Conservation (phyloP, 148 eudicot species). For the Mesembryanthemum crystallinum region DNA sequence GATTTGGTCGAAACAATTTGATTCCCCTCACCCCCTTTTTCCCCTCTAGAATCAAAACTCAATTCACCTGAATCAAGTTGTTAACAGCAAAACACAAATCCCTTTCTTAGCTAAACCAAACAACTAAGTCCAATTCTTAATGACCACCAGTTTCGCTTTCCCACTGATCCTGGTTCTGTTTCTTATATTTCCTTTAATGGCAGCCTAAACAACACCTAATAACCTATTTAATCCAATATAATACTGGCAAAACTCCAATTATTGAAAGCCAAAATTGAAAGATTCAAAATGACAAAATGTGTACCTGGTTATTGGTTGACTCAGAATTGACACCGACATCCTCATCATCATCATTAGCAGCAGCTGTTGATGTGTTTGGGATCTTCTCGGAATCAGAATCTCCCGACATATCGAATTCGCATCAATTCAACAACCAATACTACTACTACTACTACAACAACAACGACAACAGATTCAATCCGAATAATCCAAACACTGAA, state of each 20-base stretch:
- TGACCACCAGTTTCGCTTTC: neutral
- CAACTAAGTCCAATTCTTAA: neutral
- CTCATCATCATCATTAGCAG: constrained; percentile 13
- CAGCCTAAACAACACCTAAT: neutral
- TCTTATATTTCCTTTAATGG: neutral
- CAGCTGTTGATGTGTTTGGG: constrained; percentile 15
- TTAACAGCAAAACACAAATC: neutral
- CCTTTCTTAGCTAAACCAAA: neutral
- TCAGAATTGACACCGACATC: constrained; percentile 30
- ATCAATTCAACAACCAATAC: constrained; percentile 8
- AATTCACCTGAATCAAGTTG: neutral
- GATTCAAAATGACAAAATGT: neutral
- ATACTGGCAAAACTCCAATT: neutral
- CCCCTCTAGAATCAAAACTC: neutral
- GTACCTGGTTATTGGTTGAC: constrained; percentile 33
- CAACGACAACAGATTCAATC: neutral
- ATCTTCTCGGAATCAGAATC: constrained; percentile 27
- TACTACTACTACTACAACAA: neutral
- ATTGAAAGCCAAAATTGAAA: neutral
- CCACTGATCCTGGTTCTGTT: neutral
- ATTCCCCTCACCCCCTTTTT: neutral
- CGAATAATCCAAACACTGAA: constrained; percentile 5
- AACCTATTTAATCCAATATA: neutral
- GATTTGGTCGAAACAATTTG: neutral
- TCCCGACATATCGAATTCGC: constrained; percentile 35